Evolutionary conservation across 352 stramenopile genomes (phyloP).

Genomic region (Globisporangium paddicum): DNA sequence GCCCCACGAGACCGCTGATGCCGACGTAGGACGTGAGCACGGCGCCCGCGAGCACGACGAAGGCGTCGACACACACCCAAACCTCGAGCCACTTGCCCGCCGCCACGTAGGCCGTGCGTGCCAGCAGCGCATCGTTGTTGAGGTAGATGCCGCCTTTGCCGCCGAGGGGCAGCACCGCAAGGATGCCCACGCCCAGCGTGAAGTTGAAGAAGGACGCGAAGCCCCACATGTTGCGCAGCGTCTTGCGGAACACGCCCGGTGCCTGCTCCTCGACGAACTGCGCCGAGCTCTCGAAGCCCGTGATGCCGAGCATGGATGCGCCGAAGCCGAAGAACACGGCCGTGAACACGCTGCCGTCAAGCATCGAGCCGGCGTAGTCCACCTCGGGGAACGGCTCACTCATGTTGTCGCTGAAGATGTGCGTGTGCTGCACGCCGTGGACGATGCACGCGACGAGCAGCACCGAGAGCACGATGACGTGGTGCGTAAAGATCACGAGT

Average conservation of each 20-base stretch:
- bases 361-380: no score
- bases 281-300: constrained; percentile 76
- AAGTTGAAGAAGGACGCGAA: constrained; percentile 82
- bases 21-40: no score
- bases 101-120: constrained; percentile 40
- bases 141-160: constrained; percentile 28
- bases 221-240: constrained; percentile 74
- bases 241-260: constrained; percentile 76
- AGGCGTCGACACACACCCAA: constrained; percentile 52
- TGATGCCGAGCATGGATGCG: constrained; percentile 73
- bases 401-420: no score
- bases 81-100: constrained; percentile 37
- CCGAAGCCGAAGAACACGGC: constrained; percentile 58
- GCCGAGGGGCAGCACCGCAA: constrained; percentile 73
- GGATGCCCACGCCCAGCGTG: constrained; percentile 26
- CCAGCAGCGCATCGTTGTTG: constrained; percentile 62
- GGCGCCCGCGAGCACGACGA: no score
- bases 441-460: no score
- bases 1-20: no score
- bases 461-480: no score
- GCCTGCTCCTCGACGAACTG: constrained; percentile 86
- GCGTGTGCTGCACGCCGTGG: no score
- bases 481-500: no score
- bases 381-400: no score
- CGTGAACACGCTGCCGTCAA: constrained; percentile 20